A percentile compares a stretch with the other conserved stretches of the same genome.
Conservation (phyloP, 2,329 filamentous ascomycete genomes). For the Talaromyces marneffei region DNA sequence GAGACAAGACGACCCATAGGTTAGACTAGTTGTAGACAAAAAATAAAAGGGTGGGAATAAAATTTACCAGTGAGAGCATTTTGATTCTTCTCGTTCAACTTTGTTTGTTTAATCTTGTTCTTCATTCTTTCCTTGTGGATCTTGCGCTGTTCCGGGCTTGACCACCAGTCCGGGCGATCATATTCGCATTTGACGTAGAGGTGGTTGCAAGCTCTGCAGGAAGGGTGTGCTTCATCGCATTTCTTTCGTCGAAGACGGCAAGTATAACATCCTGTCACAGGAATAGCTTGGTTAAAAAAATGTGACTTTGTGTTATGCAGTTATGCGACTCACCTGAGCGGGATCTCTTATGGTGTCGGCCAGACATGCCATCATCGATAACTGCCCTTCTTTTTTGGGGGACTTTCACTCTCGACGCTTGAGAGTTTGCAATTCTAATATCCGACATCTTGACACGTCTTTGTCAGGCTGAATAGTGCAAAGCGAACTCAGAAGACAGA, state of each 20-base stretch:
- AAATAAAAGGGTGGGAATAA: no score
- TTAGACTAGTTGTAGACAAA: no score
- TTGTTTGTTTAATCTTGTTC: slow-evolving; percentile 94
- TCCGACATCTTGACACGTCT: neutral
- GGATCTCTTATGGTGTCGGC: slow-evolving; percentile 87
- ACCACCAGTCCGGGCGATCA: slow-evolving; percentile 96
- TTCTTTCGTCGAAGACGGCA: slow-evolving; percentile 64
- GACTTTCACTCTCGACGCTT: neutral
- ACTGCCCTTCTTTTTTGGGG: neutral
- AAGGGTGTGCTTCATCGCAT: slow-evolving; percentile 62
- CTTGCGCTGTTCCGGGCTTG: slow-evolving; percentile 78
- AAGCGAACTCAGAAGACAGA: no score
- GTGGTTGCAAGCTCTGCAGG: slow-evolving; percentile 59
- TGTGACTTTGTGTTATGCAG: slow-evolving; percentile 14
- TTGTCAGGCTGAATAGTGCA: no score
- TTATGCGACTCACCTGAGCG: slow-evolving; percentile 65
- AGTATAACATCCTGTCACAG: slow-evolving; percentile 56
- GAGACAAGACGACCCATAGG: no score
- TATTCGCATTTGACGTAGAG: slow-evolving; percentile 90
- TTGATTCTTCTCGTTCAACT: slow-evolving; percentile 78
- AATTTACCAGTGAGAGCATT: slow-evolving; percentile 46
- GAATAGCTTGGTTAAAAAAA: slow-evolving; percentile 26
- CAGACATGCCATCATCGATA: neutral
- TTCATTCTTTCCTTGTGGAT: slow-evolving; percentile 94
- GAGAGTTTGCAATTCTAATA: neutral